A percentile compares a stretch with the other conserved stretches of the same genome.
phyloP scores from a whole-genome alignment of 805 yeast genomes.

The Candida sakaeoensis region DNA sequence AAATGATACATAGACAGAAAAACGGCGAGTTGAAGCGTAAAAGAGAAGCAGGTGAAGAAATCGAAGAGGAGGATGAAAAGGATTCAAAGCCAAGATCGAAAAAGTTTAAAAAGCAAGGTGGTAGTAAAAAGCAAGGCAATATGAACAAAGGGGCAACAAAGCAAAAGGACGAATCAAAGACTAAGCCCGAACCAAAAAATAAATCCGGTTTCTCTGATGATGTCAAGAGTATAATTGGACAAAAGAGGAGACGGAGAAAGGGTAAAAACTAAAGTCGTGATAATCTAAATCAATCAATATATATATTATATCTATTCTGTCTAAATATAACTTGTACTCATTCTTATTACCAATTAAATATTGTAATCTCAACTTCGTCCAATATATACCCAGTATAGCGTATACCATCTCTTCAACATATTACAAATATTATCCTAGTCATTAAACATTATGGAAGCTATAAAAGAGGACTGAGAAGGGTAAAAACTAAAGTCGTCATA shows the following conservation, averaged over 20 bases:
- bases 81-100: conserved; percentile 20
- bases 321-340: no score
- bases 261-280: conserved; percentile 27
- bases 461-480: conserved; percentile 63
- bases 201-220: conserved; percentile 44
- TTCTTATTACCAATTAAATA: not conserved
- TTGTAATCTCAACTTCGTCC: not conserved
- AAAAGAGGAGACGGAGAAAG: conserved; percentile 65
- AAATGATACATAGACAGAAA: conserved; percentile 37
- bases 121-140: conserved; percentile 26
- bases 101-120: conserved; percentile 18
- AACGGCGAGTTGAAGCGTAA: conserved; percentile 14
- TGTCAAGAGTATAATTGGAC: conserved; percentile 61
- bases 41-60: conserved; percentile 17
- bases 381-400: no score
- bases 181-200: conserved; percentile 14
- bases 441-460: conserved; percentile 5
- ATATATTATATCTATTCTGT: no score
- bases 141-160: conserved; percentile 41
- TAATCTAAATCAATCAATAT: no score
- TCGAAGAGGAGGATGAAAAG: conserved; percentile 16
- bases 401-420: no score
- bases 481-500: conserved; percentile 21
- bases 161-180: conserved; percentile 43
- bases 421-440: not conserved